These are phyloP conservation scores for Fusarium mundagurra DNA, from an alignment of 2,329 filamentous ascomycete genomes.

Conservation along the genomic window DNA sequence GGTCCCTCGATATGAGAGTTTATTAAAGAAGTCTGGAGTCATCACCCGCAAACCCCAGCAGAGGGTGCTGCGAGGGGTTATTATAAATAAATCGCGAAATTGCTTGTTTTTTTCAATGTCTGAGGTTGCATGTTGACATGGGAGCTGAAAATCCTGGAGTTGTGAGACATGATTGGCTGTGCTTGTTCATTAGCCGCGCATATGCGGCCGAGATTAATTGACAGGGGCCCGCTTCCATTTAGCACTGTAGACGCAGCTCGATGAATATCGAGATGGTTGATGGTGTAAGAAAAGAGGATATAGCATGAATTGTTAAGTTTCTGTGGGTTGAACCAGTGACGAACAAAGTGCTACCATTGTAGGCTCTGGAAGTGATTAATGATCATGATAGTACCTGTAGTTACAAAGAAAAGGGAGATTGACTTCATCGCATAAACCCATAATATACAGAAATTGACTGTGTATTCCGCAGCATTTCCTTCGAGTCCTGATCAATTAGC, in stretches of 20 bases:
- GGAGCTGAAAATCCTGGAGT: background rate
- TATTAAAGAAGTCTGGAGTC: background rate
- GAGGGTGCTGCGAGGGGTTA: conserved; percentile 4
- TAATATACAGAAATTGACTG: background rate
- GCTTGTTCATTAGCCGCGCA: conserved; percentile 39
- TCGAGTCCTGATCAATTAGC: background rate
- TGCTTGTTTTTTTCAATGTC: conserved; percentile 22
- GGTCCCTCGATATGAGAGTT: conserved; percentile 17
- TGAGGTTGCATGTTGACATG: background rate
- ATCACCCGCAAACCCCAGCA: background rate
- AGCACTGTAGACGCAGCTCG: conserved; percentile 26
- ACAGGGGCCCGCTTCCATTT: conserved; percentile 16
- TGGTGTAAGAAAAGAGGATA: background rate
- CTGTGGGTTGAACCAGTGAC: too few species aligned
- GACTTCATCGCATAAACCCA: background rate
- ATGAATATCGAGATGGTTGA: background rate
- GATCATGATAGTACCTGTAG: background rate
- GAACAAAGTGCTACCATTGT: background rate
- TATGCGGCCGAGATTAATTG: conserved; percentile 44
- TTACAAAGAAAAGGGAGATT: background rate
- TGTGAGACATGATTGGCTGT: conserved; percentile 34
- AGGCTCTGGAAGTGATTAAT: rapidly evolving
- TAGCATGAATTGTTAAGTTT: background rate
- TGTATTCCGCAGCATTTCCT: background rate
- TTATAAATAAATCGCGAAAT: conserved; percentile 24